phyloP scores from a whole-genome alignment of 345 rosid genomes.

The Excoecaria cochinchinensis region DNA sequence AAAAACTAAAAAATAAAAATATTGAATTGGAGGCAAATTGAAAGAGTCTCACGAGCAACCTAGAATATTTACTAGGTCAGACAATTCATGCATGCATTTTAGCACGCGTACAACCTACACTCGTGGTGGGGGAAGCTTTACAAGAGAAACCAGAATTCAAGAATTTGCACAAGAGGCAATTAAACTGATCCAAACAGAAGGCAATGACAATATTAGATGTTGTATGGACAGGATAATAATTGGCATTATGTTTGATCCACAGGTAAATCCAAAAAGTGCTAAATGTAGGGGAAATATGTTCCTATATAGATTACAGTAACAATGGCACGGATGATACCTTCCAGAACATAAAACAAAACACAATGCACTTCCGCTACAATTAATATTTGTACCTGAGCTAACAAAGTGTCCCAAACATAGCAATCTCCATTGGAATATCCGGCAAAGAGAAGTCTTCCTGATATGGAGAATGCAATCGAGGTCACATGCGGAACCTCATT shows the following conservation, averaged over 20 bases:
- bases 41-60: neutral
- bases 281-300: neutral
- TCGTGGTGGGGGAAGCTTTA: neutral
- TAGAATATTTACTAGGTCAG: neutral
- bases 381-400: constrained; percentile 61
- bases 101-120: neutral
- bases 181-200: neutral
- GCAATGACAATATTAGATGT: neutral
- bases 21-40: neutral
- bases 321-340: neutral
- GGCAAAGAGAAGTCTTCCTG: constrained; percentile 92
- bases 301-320: neutral
- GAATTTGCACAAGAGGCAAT: neutral
- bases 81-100: neutral
- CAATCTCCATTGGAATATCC: constrained; percentile 80
- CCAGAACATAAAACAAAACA: neutral
- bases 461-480: constrained; percentile 87
- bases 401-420: constrained; percentile 90
- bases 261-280: neutral
- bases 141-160: neutral
- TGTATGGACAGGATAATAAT: too few relatives aligned
- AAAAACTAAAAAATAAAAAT: too few relatives aligned
- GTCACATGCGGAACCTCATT: constrained; percentile 59
- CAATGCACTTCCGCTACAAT: neutral
- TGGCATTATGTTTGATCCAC: neutral